Evolutionary conservation across 148 eudicot species (phyloP).

Genomic region (Rhododendron griersonianum): DNA sequence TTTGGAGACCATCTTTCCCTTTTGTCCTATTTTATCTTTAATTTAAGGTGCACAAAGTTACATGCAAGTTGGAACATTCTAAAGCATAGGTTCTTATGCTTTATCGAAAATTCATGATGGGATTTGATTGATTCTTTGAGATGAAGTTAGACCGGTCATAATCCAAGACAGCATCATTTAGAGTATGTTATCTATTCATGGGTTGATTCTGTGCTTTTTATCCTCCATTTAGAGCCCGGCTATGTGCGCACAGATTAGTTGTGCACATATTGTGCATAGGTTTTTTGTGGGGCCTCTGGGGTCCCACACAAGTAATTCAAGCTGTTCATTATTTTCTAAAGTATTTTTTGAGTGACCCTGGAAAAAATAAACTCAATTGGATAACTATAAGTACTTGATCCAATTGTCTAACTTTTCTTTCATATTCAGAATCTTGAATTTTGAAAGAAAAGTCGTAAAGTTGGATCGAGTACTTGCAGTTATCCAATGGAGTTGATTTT

Average conservation of each 20-base stretch:
- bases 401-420: not conserved
- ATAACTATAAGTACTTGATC: not conserved
- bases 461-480: not conserved
- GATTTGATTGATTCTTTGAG: conserved; percentile 15
- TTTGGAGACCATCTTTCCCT: conserved; percentile 13
- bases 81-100: conserved; percentile 34
- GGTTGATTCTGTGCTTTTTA: conserved; percentile 40
- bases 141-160: conserved; percentile 23
- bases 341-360: not conserved
- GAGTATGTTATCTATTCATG: conserved; percentile 23
- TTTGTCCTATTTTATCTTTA: not conserved
- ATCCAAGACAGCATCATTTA: conserved; percentile 27
- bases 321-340: too few relatives aligned
- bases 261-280: too few relatives aligned
- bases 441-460: not conserved
- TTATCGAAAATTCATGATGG: conserved; percentile 22
- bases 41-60: conserved; percentile 3
- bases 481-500: not conserved
- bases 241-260: too few relatives aligned
- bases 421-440: not conserved
- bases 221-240: conserved; percentile 13
- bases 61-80: conserved; percentile 43
- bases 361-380: not conserved
- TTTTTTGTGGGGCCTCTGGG: not conserved
- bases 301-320: not conserved